Evolutionary conservation across 257 asterid genomes (phyloP).

Genomic region (Capsicum pubescens): DNA sequence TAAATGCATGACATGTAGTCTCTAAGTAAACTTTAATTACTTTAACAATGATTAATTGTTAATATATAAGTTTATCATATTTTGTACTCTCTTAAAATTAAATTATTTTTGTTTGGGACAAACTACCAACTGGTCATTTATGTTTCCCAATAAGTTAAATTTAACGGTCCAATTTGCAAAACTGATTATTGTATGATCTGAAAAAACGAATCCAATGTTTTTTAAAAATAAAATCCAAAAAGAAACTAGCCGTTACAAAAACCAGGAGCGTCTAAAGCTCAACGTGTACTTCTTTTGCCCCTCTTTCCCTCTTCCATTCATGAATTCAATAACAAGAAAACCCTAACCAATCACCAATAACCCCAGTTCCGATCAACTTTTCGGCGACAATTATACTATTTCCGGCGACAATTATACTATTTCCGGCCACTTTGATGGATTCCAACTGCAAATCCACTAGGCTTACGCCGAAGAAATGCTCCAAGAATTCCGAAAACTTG

Average conservation of each 20-base stretch:
- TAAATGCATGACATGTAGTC: background rate
- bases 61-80: background rate
- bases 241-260: slow-evolving; percentile 25
- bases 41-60: background rate
- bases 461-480: slow-evolving; percentile 25
- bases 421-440: slow-evolving; percentile 19
- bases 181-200: background rate
- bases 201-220: background rate
- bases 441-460: slow-evolving; percentile 23
- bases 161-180: background rate
- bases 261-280: slow-evolving; percentile 17
- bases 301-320: background rate
- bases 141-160: background rate
- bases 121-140: background rate
- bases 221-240: background rate
- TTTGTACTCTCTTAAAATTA: background rate
- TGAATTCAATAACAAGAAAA: slow-evolving; percentile 17
- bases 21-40: background rate
- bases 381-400: background rate
- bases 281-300: background rate
- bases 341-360: slow-evolving; percentile 16
- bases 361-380: background rate
- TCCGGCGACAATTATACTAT: background rate
- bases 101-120: background rate
- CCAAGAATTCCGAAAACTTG: slow-evolving; percentile 26